Evolutionary conservation across 805 yeast species (phyloP).

Genomic region (Candida odintsovae): DNA sequence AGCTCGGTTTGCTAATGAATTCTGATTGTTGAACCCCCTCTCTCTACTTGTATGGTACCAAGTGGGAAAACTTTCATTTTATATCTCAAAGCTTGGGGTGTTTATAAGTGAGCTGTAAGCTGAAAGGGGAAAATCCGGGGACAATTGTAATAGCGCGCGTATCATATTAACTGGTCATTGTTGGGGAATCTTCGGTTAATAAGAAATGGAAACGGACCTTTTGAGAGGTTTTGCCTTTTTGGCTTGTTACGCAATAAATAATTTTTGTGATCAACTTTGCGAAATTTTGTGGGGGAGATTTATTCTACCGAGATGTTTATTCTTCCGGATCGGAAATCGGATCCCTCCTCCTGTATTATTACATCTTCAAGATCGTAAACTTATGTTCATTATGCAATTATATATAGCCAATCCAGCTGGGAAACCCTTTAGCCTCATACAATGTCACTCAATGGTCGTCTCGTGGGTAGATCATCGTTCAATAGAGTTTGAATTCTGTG

Average conservation of each 20-base stretch:
- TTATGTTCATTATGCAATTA: neutral
- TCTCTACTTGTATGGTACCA: too few species aligned
- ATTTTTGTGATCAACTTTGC: too few species aligned
- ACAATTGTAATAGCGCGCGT: too few species aligned
- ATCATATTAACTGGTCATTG: too few species aligned
- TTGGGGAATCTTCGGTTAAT: neutral
- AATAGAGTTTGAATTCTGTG: slow-evolving; percentile 1
- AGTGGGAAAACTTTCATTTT: neutral
- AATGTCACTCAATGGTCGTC: neutral
- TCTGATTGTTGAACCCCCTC: too few species aligned
- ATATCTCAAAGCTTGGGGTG: neutral
- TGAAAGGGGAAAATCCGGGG: neutral
- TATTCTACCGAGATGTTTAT: neutral
- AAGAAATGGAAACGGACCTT: too few species aligned
- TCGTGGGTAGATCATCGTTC: neutral
- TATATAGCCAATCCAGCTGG: too few species aligned
- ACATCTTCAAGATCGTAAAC: too few species aligned
- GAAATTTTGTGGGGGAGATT: neutral
- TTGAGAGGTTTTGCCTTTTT: neutral
- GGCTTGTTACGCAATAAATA: neutral
- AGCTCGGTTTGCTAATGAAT: too few species aligned
- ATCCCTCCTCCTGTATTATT: too few species aligned
- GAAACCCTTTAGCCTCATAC: neutral
- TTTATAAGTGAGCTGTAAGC: neutral
- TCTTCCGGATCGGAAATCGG: neutral